Evolutionary conservation across 139 green algal species (phyloP).

Genomic region (Tetradesmus obliquus): DNA sequence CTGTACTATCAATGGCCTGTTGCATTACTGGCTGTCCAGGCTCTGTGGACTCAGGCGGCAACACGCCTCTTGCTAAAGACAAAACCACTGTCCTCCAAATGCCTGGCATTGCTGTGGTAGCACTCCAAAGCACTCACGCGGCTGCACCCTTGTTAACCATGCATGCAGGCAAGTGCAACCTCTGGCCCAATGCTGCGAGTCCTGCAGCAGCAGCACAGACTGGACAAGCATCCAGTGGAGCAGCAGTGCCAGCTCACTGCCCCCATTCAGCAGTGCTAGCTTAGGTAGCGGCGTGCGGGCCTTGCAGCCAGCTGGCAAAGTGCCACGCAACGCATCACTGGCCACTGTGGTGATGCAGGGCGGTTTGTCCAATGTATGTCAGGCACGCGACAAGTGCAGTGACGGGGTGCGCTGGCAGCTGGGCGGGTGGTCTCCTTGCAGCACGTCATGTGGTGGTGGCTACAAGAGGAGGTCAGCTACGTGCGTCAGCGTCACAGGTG

Average conservation of each 20-base stretch:
- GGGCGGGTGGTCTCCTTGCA: constrained; percentile 35
- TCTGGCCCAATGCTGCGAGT: background rate
- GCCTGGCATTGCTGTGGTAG: too few species aligned
- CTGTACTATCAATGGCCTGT: too few species aligned
- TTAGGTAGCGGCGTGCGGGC: background rate
- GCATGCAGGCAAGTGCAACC: background rate
- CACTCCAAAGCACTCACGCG: background rate
- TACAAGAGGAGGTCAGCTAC: background rate
- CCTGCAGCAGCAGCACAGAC: constrained; percentile 4
- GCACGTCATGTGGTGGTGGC: constrained; percentile 23
- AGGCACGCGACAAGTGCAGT: background rate
- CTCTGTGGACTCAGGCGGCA: too few species aligned
- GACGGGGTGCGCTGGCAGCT: constrained; percentile 29
- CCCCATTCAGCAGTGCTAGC: background rate
- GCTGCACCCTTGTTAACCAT: background rate
- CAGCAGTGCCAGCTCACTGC: background rate
- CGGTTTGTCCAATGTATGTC: background rate
- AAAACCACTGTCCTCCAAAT: too few species aligned
- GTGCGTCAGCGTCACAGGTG: background rate
- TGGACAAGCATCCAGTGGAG: constrained; percentile 7
- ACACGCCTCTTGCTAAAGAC: too few species aligned
- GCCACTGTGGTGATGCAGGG: background rate
- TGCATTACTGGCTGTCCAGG: too few species aligned
- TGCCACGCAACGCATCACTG: background rate
- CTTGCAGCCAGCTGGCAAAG: background rate